Evolutionary conservation across 1,139 yeast species (phyloP).

Genomic region (Hansenula lynferdii): DNA sequence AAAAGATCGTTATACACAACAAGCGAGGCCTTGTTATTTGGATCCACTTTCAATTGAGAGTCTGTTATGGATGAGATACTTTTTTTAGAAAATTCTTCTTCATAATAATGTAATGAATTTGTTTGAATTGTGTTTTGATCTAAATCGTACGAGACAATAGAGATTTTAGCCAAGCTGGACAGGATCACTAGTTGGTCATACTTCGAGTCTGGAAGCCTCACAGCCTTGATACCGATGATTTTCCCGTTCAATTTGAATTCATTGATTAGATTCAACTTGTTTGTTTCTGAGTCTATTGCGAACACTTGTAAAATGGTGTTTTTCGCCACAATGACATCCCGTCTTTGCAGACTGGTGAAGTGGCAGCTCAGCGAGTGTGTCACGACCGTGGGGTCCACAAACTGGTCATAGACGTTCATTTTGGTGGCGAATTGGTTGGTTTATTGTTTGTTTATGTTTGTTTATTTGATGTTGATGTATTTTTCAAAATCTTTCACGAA

Average conservation of each 20-base stretch:
- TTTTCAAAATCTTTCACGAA: no score
- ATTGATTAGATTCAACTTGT: slow-evolving; percentile 47
- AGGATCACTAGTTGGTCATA: slow-evolving; percentile 63
- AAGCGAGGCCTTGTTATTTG: slow-evolving; percentile 56
- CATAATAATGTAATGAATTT: slow-evolving; percentile 83
- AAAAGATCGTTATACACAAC: slow-evolving; percentile 66
- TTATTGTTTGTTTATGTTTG: no score
- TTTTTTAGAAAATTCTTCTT: slow-evolving; percentile 42
- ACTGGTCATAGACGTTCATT: slow-evolving; percentile 82
- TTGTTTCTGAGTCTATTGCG: slow-evolving; percentile 31
- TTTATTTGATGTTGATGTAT: no score
- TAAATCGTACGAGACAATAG: slow-evolving; percentile 70
- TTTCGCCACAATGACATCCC: slow-evolving; percentile 64
- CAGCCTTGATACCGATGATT: slow-evolving; percentile 51
- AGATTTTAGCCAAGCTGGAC: slow-evolving; percentile 73
- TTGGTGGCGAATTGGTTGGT: no score
- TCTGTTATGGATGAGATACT: slow-evolving; percentile 42
- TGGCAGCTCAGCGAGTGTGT: slow-evolving; percentile 57
- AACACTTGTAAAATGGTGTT: slow-evolving; percentile 72
- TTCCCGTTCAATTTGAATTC: slow-evolving; percentile 74
- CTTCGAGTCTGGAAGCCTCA: slow-evolving; percentile 47
- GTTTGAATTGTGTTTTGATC: slow-evolving; percentile 53
- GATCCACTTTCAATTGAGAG: slow-evolving; percentile 60
- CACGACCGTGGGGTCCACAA: slow-evolving; percentile 76
- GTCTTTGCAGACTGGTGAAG: slow-evolving; percentile 46